phyloP scores from a whole-genome alignment of 2,329 filamentous ascomycete species.

The Meredithiella fracta region DNA sequence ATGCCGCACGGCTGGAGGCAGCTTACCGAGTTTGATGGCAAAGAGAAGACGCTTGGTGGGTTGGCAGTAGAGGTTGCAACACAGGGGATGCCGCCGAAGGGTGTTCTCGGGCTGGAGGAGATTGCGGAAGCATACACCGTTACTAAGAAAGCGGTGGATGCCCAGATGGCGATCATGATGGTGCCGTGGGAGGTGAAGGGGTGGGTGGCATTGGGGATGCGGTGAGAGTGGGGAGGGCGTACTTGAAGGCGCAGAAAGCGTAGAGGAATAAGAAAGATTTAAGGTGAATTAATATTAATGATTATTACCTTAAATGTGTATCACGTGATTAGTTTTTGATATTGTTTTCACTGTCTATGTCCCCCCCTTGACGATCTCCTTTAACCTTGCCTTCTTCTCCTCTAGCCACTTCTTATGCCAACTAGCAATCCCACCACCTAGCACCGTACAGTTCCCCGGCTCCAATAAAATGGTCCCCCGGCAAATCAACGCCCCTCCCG shows the following conservation, averaged over 20 bases:
- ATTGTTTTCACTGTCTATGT: background rate
- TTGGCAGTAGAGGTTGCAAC: slow-evolving; percentile 43
- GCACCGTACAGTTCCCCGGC: slow-evolving; percentile 45
- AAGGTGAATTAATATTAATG: background rate
- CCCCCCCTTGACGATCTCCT: slow-evolving; percentile 31
- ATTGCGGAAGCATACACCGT: slow-evolving; percentile 59
- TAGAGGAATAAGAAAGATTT: background rate
- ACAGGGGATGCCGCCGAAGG: slow-evolving; percentile 56
- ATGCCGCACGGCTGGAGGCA: slow-evolving; percentile 68
- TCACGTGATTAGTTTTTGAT: background rate
- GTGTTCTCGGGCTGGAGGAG: slow-evolving; percentile 49
- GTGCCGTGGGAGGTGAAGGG: slow-evolving; percentile 60
- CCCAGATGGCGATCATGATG: slow-evolving; percentile 59
- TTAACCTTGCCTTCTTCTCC: slow-evolving; percentile 52
- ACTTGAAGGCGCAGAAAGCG: background rate
- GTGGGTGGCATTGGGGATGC: slow-evolving; percentile 40
- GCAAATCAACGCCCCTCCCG: slow-evolving; percentile 45
- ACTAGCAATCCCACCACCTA: slow-evolving; percentile 77
- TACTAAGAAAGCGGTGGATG: slow-evolving; percentile 54
- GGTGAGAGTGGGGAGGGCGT: slow-evolving; percentile 19
- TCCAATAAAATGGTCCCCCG: slow-evolving; percentile 68
- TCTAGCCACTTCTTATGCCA: slow-evolving; percentile 66
- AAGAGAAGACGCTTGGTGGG: slow-evolving; percentile 59
- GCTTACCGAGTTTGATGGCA: slow-evolving; percentile 44
- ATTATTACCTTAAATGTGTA: background rate